These are phyloP conservation scores for Xerocomus potaroensis DNA, from an alignment of 768 basidiomycete genomes.

Conservation along the genomic window DNA sequence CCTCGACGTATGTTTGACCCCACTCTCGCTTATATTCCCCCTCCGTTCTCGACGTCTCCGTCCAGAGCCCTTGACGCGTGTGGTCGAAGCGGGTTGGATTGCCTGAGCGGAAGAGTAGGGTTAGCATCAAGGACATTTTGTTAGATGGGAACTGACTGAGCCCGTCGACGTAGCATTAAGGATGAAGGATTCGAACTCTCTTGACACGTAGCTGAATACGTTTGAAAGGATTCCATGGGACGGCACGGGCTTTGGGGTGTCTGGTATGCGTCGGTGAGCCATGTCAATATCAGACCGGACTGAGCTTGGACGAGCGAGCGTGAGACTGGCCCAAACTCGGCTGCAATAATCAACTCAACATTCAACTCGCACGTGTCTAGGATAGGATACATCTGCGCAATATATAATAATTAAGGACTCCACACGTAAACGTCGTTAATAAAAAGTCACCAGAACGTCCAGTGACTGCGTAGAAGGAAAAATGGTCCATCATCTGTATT, in stretches of 20 bases:
- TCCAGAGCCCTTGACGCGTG: slow-evolving; percentile 7
- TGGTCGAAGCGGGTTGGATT: slow-evolving; percentile 10
- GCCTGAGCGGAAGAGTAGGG: slow-evolving; percentile 11
- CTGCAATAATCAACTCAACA: slow-evolving; percentile 7
- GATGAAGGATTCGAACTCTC: slow-evolving; percentile 70
- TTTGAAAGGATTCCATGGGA: slow-evolving; percentile 50
- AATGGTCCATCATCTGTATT: slow-evolving; percentile 34
- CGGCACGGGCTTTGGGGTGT: background rate
- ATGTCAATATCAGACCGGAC: slow-evolving; percentile 8
- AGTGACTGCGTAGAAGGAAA: slow-evolving; percentile 7
- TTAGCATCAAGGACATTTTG: slow-evolving; percentile 3
- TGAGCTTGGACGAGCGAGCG: slow-evolving; percentile 3
- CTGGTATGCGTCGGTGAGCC: slow-evolving; percentile 5
- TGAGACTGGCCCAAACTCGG: slow-evolving; percentile 15
- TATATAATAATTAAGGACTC: slow-evolving; percentile 6
- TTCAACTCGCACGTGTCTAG: slow-evolving; percentile 4
- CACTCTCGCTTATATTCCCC: slow-evolving; percentile 14
- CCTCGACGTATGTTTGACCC: slow-evolving; percentile 6
- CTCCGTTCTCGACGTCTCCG: slow-evolving; percentile 9
- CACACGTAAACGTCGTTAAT: slow-evolving; percentile 4
- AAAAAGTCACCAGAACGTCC: slow-evolving; percentile 5
- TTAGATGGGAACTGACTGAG: slow-evolving; percentile 13
- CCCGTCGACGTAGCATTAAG: slow-evolving; percentile 50
- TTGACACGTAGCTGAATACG: slow-evolving; percentile 65
- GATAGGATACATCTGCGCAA: slow-evolving; percentile 9